Evolutionary conservation across 345 rosid species (phyloP).

Genomic region (Corymbia maculata): DNA sequence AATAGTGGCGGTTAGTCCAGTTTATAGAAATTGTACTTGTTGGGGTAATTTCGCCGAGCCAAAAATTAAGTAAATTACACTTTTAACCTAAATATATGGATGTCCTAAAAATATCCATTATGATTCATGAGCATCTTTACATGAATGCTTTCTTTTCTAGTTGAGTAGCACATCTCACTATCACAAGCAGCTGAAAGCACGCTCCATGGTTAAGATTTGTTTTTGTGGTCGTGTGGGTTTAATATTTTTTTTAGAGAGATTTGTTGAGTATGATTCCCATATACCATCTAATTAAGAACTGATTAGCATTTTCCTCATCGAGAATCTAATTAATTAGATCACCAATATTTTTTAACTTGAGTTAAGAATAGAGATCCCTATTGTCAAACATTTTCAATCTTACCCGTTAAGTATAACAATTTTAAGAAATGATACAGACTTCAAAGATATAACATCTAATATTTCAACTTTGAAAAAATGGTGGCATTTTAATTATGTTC

Average conservation of each 20-base stretch:
- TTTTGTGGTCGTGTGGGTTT: neutral
- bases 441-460: too few relatives aligned
- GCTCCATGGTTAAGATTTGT: neutral
- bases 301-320: neutral
- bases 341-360: neutral
- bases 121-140: neutral
- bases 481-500: too few relatives aligned
- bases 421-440: too few relatives aligned
- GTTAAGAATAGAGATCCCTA: neutral
- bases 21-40: neutral
- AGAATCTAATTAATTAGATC: neutral
- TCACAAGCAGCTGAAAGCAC: neutral
- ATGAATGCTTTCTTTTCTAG: neutral
- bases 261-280: neutral
- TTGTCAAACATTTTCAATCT: neutral
- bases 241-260: neutral
- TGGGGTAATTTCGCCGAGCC: neutral
- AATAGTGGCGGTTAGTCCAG: neutral
- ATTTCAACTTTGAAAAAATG: too few relatives aligned
- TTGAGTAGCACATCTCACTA: neutral
- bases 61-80: neutral
- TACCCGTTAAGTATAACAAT: neutral
- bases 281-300: neutral
- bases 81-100: neutral
- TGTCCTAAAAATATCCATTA: neutral